Conservation (phyloP, 192 early-diverging fungal species). For the Backusella psychrophila region DNA sequence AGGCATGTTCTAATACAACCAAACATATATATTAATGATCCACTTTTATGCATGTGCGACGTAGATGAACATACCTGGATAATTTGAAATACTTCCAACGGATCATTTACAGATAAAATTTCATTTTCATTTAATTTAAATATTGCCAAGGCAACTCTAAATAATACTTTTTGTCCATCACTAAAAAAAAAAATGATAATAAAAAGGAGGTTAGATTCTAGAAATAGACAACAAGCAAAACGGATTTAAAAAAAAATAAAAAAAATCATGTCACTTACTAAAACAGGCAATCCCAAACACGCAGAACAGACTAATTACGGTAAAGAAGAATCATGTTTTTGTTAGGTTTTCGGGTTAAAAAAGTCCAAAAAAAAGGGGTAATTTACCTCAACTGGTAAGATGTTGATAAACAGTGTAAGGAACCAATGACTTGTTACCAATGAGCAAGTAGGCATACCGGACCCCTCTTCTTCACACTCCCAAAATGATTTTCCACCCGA, state of each 20-base stretch:
- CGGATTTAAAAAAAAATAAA: background rate
- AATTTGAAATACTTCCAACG: slow-evolving; percentile 58
- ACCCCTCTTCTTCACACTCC: slow-evolving; percentile 47
- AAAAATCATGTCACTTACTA: slow-evolving; percentile 42
- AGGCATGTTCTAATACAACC: slow-evolving; percentile 51
- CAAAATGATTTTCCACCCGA: slow-evolving; percentile 39
- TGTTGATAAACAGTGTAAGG: slow-evolving; percentile 72
- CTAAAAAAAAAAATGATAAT: slow-evolving; percentile 8
- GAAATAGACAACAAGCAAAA: slow-evolving; percentile 6
- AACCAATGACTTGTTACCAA: slow-evolving; percentile 83
- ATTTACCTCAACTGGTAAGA: slow-evolving; percentile 66
- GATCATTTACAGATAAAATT: slow-evolving; percentile 57
- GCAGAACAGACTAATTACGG: slow-evolving; percentile 52
- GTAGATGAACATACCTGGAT: slow-evolving; percentile 41
- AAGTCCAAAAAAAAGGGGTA: background rate
- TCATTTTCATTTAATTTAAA: slow-evolving; percentile 64
- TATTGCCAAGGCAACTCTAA: slow-evolving; percentile 72
- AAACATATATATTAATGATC: background rate
- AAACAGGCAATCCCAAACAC: slow-evolving; percentile 83
- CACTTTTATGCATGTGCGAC: background rate
- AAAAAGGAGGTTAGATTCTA: background rate
- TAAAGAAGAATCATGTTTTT: background rate
- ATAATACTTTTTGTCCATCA: slow-evolving; percentile 70
- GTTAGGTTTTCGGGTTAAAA: background rate
- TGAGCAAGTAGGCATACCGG: slow-evolving; percentile 56